phyloP scores from a whole-genome alignment of 768 basidiomycete genomes.

The Galerina marginata region DNA sequence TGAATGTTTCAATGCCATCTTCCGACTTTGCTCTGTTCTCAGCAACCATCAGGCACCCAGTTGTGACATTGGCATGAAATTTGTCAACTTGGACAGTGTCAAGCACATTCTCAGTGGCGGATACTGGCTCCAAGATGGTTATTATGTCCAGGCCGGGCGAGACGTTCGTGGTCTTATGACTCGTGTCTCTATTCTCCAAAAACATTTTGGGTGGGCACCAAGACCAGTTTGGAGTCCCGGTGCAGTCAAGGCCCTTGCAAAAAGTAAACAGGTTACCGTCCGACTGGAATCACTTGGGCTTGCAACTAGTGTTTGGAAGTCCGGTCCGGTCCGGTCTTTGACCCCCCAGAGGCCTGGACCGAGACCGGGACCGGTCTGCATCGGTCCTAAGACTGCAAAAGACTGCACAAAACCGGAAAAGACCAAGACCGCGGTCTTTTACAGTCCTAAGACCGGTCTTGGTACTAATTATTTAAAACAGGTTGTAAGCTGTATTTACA shows the following conservation, averaged over 20 bases:
- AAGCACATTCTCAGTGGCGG: slow-evolving; percentile 35
- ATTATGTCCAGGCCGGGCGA: slow-evolving; percentile 23
- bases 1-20: slow-evolving; percentile 45
- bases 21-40: slow-evolving; percentile 36
- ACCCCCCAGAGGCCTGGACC: no score
- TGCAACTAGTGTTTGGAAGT: no score
- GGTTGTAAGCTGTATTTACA: no score
- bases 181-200: slow-evolving; percentile 1
- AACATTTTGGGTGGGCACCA: slow-evolving; percentile 13
- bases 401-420: no score
- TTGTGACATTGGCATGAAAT: slow-evolving; percentile 32
- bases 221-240: not conserved
- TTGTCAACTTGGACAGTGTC: slow-evolving; percentile 31
- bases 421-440: no score
- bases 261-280: not conserved
- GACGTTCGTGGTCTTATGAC: slow-evolving; percentile 17
- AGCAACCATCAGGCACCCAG: slow-evolving; percentile 47
- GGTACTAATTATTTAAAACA: no score
- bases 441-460: no score
- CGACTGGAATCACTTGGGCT: no score
- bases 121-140: slow-evolving; percentile 25
- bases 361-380: no score
- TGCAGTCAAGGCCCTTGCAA: not conserved
- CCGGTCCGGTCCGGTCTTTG: no score
- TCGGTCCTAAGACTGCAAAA: no score